phyloP scores from a whole-genome alignment of 163 green algal genomes.

The Chloromonas sp. region DNA sequence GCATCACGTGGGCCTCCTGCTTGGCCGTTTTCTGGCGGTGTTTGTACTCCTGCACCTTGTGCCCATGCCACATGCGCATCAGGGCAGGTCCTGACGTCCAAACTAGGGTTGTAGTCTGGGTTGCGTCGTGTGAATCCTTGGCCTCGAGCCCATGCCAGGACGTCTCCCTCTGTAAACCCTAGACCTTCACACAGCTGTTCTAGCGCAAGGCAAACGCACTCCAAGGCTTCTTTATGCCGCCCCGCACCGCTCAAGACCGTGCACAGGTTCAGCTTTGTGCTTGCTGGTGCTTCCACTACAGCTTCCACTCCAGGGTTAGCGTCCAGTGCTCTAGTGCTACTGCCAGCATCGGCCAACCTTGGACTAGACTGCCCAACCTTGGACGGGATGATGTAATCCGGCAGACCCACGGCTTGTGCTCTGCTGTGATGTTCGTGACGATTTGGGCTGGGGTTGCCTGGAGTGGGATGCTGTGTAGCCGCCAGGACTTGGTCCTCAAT shows the following conservation, averaged over 20 bases:
- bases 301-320: neutral
- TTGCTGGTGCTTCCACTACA: neutral
- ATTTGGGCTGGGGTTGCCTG: neutral
- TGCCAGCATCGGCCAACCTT: too few species aligned
- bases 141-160: neutral
- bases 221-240: neutral
- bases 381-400: too few species aligned
- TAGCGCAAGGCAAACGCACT: neutral
- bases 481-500: neutral
- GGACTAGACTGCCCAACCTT: too few species aligned
- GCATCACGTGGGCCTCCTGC: too few species aligned
- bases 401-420: neutral
- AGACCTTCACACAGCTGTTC: neutral
- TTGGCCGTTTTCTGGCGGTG: too few species aligned
- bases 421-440: neutral
- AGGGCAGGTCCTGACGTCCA: too few species aligned
- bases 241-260: neutral
- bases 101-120: too few species aligned
- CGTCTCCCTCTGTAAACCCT: neutral
- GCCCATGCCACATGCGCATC: too few species aligned
- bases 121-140: too few species aligned
- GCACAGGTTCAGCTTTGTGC: neutral
- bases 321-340: too few species aligned
- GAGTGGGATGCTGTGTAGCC: neutral
- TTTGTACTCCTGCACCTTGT: too few species aligned